phyloP scores from a whole-genome alignment of 1,139 yeast species.

The Kluyveromyces sp. region DNA sequence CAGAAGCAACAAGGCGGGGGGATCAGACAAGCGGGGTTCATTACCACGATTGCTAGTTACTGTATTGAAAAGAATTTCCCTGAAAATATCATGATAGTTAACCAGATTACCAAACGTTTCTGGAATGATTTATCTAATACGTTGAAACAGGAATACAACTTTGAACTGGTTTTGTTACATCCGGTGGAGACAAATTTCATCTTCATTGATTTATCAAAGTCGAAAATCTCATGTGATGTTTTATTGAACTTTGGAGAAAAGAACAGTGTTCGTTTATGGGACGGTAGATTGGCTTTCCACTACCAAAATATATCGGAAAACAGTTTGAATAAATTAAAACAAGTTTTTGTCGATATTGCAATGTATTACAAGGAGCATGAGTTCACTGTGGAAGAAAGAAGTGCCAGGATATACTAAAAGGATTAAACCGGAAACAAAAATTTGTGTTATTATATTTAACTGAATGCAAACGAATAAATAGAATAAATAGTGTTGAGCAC shows the following conservation, averaged over 20 bases:
- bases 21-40: constrained; percentile 66
- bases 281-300: constrained; percentile 60
- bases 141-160: constrained; percentile 41
- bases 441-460: constrained; percentile 3
- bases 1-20: constrained; percentile 85
- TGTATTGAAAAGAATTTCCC: constrained; percentile 64
- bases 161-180: constrained; percentile 43
- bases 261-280: constrained; percentile 49
- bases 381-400: constrained; percentile 5
- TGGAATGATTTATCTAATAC: constrained; percentile 48
- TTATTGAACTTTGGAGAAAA: constrained; percentile 43
- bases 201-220: constrained; percentile 49
- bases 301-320: constrained; percentile 47
- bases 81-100: not conserved
- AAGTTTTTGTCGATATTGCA: constrained; percentile 30
- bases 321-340: constrained; percentile 43
- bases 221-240: constrained; percentile 43
- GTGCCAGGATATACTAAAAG: constrained; percentile 6
- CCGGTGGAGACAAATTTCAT: constrained; percentile 75
- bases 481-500: not conserved
- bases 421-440: not conserved
- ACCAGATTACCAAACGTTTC: constrained; percentile 41
- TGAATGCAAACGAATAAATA: not conserved
- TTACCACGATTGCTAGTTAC: constrained; percentile 60
- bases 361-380: constrained; percentile 6